Evolutionary conservation across 208 protist genomes (phyloP).

Genomic region (Trypanosoma mega): DNA sequence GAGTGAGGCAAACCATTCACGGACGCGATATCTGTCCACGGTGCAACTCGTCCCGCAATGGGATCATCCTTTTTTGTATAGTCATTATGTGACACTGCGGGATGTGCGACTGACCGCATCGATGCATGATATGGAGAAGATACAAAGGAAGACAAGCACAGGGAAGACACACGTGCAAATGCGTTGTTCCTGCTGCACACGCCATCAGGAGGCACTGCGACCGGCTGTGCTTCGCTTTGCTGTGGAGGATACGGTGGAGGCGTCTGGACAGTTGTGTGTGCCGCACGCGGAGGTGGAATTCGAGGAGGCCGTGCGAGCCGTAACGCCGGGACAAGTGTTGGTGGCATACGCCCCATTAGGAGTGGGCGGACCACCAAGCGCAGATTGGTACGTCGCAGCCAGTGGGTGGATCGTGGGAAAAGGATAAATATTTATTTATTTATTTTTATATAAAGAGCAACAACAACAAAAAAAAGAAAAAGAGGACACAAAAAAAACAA

Average conservation of each 20-base stretch:
- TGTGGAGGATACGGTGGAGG: slow-evolving; percentile 1
- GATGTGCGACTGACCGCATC: slow-evolving; percentile 15
- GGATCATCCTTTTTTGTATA: slow-evolving; percentile 51
- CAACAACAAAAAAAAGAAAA: neutral
- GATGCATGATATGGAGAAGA: neutral
- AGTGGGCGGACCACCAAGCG: neutral
- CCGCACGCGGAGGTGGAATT: slow-evolving; percentile 27
- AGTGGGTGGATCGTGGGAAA: slow-evolving; percentile 33
- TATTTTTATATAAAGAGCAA: neutral
- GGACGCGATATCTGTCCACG: slow-evolving; percentile 33
- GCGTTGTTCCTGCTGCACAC: slow-evolving; percentile 42
- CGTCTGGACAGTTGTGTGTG: slow-evolving; percentile 7
- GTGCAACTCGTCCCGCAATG: slow-evolving; percentile 60
- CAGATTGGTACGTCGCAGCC: slow-evolving; percentile 28
- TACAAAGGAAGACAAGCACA: slow-evolving; percentile 4
- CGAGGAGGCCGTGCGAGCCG: slow-evolving; percentile 43
- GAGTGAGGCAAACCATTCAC: neutral
- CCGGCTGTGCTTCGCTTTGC: slow-evolving; percentile 36
- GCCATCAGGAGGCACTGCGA: slow-evolving; percentile 58
- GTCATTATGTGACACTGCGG: slow-evolving; percentile 3
- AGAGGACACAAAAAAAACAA: slow-evolving; percentile 1
- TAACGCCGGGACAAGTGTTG: slow-evolving; percentile 61
- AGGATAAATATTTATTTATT: too few species aligned
- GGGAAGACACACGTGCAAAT: slow-evolving; percentile 5
- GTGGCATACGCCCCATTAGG: slow-evolving; percentile 41